phyloP scores from a whole-genome alignment of 1,284 basidiomycete species.

The Somion occarium region DNA sequence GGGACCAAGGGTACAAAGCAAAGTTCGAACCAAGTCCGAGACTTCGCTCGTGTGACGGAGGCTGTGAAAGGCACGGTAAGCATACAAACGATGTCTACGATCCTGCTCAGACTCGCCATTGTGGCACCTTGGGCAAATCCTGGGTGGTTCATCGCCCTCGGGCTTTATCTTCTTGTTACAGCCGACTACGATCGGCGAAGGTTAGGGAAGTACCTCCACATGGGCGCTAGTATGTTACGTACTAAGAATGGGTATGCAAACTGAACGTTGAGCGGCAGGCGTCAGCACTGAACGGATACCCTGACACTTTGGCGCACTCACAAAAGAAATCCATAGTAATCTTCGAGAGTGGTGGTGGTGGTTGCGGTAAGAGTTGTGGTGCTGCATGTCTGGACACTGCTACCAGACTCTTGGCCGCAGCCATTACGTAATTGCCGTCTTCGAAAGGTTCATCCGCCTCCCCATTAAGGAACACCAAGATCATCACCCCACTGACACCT shows the following conservation, averaged over 20 bases:
- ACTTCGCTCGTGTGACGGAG: conserved; percentile 41
- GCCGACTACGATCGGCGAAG: conserved; percentile 33
- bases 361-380: neutral
- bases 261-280: conserved; percentile 28
- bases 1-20: conserved; percentile 49
- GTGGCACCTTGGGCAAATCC: conserved; percentile 46
- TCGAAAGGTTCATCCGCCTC: neutral
- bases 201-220: neutral
- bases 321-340: conserved; percentile 23
- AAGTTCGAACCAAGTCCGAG: conserved; percentile 48
- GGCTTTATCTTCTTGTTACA: conserved; percentile 42
- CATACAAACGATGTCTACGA: neutral
- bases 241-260: conserved; percentile 46
- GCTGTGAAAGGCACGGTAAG: conserved; percentile 23
- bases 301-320: conserved; percentile 19
- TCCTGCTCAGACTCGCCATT: conserved; percentile 32
- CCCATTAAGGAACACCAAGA: neutral
- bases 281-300: neutral
- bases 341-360: neutral
- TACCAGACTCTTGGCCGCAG: neutral
- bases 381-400: neutral
- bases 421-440: neutral
- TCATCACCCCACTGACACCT: neutral
- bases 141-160: conserved; percentile 34
- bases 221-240: conserved; percentile 19